These are phyloP conservation scores for Taphrina communis DNA, from an alignment of 1,139 yeast genomes.

Conservation along the genomic window DNA sequence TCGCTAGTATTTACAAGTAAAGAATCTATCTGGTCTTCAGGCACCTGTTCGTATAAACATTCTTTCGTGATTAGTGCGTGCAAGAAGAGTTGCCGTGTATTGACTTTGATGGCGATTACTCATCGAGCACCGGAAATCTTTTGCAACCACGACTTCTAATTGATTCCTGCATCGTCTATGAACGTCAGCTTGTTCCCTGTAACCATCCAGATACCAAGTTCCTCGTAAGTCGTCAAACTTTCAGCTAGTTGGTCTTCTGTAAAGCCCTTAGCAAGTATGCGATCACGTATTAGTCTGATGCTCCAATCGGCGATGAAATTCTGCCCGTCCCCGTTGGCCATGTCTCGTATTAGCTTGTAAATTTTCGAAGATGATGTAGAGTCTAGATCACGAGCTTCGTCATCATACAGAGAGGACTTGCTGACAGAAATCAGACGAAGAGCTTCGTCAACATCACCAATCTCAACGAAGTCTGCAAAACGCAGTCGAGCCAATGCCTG, in stretches of 20 bases:
- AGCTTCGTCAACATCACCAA: constrained; percentile 94
- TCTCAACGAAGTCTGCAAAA: constrained; percentile 71
- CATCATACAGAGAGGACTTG: constrained; percentile 71
- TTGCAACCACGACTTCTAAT: background rate
- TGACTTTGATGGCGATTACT: too few species aligned
- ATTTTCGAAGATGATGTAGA: constrained; percentile 63
- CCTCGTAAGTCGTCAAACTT: constrained; percentile 75
- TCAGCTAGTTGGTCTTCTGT: constrained; percentile 77
- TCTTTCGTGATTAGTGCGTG: too few species aligned
- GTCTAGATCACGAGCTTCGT: constrained; percentile 52
- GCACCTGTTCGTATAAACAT: too few species aligned
- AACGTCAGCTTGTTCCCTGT: constrained; percentile 45
- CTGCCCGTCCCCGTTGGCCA: constrained; percentile 60
- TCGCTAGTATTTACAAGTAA: too few species aligned
- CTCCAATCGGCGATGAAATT: constrained; percentile 57
- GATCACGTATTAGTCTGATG: constrained; percentile 65
- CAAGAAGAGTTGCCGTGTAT: too few species aligned
- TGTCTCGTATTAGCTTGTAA: constrained; percentile 63
- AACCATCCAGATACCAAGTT: constrained; percentile 79
- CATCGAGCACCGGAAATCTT: background rate
- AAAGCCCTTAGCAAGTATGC: constrained; percentile 83
- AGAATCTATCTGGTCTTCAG: too few species aligned
- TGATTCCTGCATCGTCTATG: constrained; percentile 40
- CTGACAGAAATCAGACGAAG: constrained; percentile 84
- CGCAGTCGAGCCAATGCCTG: constrained; percentile 93